Base-by-base conservation (phyloP, 352 stramenopile species). In the Phytophthora multivora region DNA sequence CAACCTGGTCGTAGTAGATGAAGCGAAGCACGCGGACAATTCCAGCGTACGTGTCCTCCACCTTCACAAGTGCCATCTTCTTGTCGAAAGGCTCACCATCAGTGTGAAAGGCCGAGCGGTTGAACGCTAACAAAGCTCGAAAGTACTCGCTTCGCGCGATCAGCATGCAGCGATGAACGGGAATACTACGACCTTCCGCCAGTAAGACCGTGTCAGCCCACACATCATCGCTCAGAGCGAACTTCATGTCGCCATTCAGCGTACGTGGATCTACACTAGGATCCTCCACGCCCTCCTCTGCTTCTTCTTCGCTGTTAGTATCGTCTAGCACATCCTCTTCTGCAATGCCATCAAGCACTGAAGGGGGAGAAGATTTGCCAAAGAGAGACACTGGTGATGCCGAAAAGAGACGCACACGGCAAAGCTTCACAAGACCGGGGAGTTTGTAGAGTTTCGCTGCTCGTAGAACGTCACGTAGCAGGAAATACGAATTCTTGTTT, bases 141-240 rank as follows among this genome's bases (percentile, higher is more conserved):
- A 93, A 92, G 58, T 89, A 91, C 18, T 83, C 77, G 39, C 85
- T 93, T 25, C 85, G 70, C 6, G 77, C 79, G 2, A 80, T 50
- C 12, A 93, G 50, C 43, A 93, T 74, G 53, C 83, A 92, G 0
- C 72, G 67, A 59, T 93, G 85, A 1, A 81, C 80, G 5, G 53
- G 52, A 36, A 93, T 85, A 16, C 33, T 38, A 1, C 55, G 54
- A 11, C 54, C 69, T 43, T 91, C 80, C 3, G 76, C 73, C 6
- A 88, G 23, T n/a, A 93, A 41, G 1, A 67, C 70, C 10, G 86
- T 49, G 38, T 93, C 85, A 1, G 80, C 67, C 66, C 65, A 93
- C 33, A 67, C 63, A 0, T 56, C 31, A 25, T 91, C 76, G 4
- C 70, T 71, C 30, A 85, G 51, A 6, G 77, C 80, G 30, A 75